These are phyloP conservation scores for Bryoerythrophyllum caledonicum DNA, from an alignment of 225 moss, liverwort and hornwort genomes.

Conservation along the genomic window DNA sequence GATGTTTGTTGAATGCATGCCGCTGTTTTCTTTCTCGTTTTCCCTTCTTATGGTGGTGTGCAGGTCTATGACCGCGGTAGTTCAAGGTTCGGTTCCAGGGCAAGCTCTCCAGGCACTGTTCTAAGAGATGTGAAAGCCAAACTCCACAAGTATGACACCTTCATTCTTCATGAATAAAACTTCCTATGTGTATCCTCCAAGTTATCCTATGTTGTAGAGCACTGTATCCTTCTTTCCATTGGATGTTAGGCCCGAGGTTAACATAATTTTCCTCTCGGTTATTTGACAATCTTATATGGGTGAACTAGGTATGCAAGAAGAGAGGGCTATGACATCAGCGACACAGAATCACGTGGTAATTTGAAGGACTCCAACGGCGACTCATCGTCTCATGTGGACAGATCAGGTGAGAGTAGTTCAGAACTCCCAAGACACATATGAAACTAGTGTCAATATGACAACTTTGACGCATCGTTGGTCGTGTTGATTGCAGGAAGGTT, in stretches of 20 bases:
- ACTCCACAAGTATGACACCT: conserved; percentile 47
- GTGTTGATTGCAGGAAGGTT: conserved; percentile 35
- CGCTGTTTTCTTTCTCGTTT: neutral
- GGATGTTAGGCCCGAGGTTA: neutral
- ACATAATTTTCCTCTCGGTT: neutral
- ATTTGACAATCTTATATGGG: neutral
- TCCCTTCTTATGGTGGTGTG: conserved; percentile 4
- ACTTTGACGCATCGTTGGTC: neutral
- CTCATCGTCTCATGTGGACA: conserved; percentile 22
- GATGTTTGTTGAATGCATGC: neutral
- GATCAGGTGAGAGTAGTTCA: conserved; percentile 24
- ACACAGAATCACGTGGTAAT: conserved; percentile 34
- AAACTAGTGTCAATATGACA: neutral
- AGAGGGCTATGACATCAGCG: conserved; percentile 51
- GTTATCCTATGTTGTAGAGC: no score
- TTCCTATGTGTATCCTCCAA: no score
- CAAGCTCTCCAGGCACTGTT: conserved; percentile 53
- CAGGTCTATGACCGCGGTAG: conserved; percentile 32
- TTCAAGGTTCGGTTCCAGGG: conserved; percentile 40
- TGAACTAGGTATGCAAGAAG: conserved; percentile 55
- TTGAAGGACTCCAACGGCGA: conserved; percentile 41
- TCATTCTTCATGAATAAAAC: no score
- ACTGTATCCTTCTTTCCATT: no score
- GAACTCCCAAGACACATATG: neutral
- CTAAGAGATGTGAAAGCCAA: conserved; percentile 60